These are phyloP conservation scores for Fusarium humuli DNA, from an alignment of 2,329 filamentous ascomycete genomes.

Conservation along the genomic window DNA sequence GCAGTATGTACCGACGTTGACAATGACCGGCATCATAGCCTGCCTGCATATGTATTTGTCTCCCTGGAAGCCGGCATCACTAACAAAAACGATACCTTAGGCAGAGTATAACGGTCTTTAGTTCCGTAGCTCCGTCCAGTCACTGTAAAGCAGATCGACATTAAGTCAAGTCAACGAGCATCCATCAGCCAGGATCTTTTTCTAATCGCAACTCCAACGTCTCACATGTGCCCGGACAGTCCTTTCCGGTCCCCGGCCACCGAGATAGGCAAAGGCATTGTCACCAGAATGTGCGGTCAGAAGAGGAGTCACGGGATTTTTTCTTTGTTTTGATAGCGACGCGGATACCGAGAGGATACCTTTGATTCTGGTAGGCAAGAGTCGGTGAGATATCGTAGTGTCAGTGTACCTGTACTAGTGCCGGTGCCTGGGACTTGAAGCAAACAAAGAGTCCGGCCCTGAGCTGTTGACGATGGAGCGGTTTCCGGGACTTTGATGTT, in stretches of 20 bases:
- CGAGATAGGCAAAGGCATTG: constrained; percentile 16
- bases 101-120: constrained; percentile 4
- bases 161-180: constrained; percentile 3
- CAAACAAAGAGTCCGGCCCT: constrained; percentile 1
- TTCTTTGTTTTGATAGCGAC: background rate
- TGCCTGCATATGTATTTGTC: constrained; percentile 42
- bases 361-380: constrained; percentile 14
- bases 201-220: constrained; percentile 10
- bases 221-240: constrained; percentile 34
- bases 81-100: constrained; percentile 9
- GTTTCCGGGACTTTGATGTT: constrained; percentile 32
- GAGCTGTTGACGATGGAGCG: constrained; percentile 22
- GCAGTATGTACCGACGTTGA: constrained; percentile 28
- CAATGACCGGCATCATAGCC: background rate
- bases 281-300: constrained; percentile 43
- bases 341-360: constrained; percentile 31
- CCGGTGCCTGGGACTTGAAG: constrained; percentile 25
- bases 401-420: constrained; percentile 19
- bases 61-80: constrained; percentile 17
- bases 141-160: background rate
- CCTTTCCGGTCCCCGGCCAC: constrained; percentile 30
- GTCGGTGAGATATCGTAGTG: constrained; percentile 29
- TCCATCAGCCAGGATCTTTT: constrained; percentile 19
- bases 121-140: constrained; percentile 17
- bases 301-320: constrained; percentile 30